Conservation (phyloP, 2,329 filamentous ascomycete species). For the Hymenoscyphus infarciens region DNA sequence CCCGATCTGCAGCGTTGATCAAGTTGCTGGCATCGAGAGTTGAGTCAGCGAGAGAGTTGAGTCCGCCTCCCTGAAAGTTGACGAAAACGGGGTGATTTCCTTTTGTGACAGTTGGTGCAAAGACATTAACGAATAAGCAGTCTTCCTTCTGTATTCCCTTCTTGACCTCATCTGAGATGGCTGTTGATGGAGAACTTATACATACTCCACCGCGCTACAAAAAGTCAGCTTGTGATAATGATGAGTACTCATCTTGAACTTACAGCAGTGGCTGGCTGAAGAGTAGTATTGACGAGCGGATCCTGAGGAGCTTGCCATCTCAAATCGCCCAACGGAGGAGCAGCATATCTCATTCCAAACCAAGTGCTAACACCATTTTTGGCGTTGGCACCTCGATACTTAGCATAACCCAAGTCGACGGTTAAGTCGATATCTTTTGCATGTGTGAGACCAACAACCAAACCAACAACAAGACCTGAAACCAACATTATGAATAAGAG, state of each 20-base stretch:
- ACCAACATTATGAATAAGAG: background rate
- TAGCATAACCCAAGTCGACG: conserved; percentile 63
- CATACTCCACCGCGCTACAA: conserved; percentile 29
- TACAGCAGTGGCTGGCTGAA: conserved; percentile 30
- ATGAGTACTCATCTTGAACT: conserved; percentile 5
- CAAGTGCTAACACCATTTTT: conserved; percentile 62
- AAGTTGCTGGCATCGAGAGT: conserved; percentile 60
- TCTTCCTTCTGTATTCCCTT: conserved; percentile 48
- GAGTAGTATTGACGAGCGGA: conserved; percentile 40
- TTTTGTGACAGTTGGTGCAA: conserved; percentile 53
- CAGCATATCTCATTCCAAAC: conserved; percentile 73
- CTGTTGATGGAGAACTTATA: conserved; percentile 26
- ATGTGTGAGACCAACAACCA: background rate
- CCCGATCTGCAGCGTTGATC: conserved; percentile 53
- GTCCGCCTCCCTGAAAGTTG: conserved; percentile 58
- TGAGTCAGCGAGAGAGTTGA: conserved; percentile 46
- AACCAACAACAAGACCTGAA: background rate
- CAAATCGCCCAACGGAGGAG: conserved; percentile 60
- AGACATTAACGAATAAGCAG: conserved; percentile 66
- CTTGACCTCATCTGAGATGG: conserved; percentile 29
- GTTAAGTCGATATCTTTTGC: conserved; percentile 8
- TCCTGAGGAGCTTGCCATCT: conserved; percentile 67
- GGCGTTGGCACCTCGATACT: conserved; percentile 55
- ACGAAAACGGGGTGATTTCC: conserved; percentile 55
- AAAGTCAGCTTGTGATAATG: conserved; percentile 7